Evolutionary conservation across 345 rosid species (phyloP), one percentile per base, ranked within the genome.

Genomic region (Streptanthus diversifolius): DNA sequence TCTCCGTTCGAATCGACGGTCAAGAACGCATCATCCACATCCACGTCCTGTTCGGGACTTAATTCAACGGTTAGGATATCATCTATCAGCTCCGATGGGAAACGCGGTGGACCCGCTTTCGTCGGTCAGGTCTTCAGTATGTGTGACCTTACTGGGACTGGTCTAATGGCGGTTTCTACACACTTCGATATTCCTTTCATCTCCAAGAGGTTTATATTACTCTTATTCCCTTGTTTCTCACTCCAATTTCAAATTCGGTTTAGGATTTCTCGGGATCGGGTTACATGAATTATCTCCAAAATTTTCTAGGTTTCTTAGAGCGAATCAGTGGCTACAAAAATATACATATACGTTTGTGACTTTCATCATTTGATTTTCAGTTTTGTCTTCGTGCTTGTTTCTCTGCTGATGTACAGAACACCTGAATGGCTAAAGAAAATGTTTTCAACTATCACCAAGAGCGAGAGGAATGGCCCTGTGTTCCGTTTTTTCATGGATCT

Each of bases 131-230:
- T 91, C 24, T 95, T 95, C 52, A 91, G 93, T 72, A 95, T 95
- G 96, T 90, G 99, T 65, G 96, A 95, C 76, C 99, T 91, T 52
- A 90, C 97, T 5, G 99, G 97, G 43, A 88, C 96, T 21, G 97
- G 99, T 60, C 89, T 91, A 22, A 90, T 90, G 97, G 97, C 99
- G 27, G 99, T 91, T 40, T 90, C 96, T 54, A 87, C 96, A 21
- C 97, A 91, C 79, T 89, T 91, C 58, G 90, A 91, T 56, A 78
- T 91, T 62, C 99, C 99, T 67, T 91, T 90, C 80, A 75, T 95
- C 71, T 87, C 97, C 68, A 84, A 85, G 59, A 86, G 96, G 97
- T 95, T 5, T 27, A 30, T 35, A 24, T 25, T 9, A 7, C 22
- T 47, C 66, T 18, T 24, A 37, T 47, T 72, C 0, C 9, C 5